A percentile compares a stretch with the other conserved stretches of the same genome.
Evolutionary conservation across 768 basidiomycete genomes (phyloP).

Genomic region (Kwoniella sp.): DNA sequence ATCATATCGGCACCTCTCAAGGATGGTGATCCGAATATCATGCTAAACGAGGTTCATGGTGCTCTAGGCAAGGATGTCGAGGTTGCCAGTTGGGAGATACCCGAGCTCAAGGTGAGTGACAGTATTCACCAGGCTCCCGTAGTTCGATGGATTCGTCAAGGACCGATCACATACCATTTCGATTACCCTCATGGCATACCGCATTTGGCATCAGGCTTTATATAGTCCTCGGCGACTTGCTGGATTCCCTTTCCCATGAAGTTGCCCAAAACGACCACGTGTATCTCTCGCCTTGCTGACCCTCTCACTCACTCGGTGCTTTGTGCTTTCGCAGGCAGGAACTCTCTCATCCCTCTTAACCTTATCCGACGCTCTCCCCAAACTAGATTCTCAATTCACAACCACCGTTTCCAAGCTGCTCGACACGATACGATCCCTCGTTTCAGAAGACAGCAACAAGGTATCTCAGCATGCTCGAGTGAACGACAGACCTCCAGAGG

Average conservation of each 20-base stretch:
- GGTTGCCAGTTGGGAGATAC: slow-evolving; percentile 71
- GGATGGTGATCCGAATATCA: slow-evolving; percentile 78
- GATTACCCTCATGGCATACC: too few species aligned
- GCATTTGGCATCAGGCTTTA: too few species aligned
- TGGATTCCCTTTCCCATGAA: too few species aligned
- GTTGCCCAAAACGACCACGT: too few species aligned
- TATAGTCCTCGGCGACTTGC: too few species aligned
- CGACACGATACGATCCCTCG: slow-evolving; percentile 84
- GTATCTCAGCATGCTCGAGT: slow-evolving; percentile 48
- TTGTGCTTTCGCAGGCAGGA: slow-evolving; percentile 64
- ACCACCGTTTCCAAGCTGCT: slow-evolving; percentile 85
- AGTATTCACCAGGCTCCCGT: too few species aligned
- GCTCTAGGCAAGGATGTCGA: slow-evolving; percentile 60
- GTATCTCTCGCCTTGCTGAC: slow-evolving; percentile 2
- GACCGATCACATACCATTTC: too few species aligned
- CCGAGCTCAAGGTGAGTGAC: slow-evolving; percentile 81
- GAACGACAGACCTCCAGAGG: slow-evolving; percentile 75
- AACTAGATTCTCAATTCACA: slow-evolving; percentile 86
- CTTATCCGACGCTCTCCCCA: slow-evolving; percentile 89
- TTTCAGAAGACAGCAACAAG: slow-evolving; percentile 72
- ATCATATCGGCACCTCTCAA: slow-evolving; percentile 75
- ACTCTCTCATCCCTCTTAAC: slow-evolving; percentile 86
- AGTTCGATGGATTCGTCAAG: too few species aligned
- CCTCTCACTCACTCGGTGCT: background rate
- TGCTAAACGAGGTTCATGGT: slow-evolving; percentile 67